Base-by-base conservation (phyloP, 73 alveolate genomes). In the Paramecium octaurelia region DNA sequence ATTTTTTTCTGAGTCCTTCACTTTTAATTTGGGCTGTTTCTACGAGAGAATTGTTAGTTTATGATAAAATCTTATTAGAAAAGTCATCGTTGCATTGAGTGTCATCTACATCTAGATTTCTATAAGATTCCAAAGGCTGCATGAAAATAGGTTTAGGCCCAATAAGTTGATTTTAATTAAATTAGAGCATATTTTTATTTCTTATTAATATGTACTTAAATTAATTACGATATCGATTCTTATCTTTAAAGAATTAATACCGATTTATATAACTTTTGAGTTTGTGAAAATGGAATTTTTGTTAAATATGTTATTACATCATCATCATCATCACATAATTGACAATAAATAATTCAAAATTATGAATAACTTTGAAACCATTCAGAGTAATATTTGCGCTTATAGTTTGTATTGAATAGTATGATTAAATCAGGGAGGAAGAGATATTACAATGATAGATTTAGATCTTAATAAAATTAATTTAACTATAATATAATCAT, bases 41-140 rank as follows among this genome's bases (percentile, higher is more conserved):
- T 64, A 20, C 1, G 50, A 64, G 24, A 31, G 84, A 64, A 24
- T 64, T 64, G 12, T 8, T 64, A 34, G 84, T 64, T 64, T 64
- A 64, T 11, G 84, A 64, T 64, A 34, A 12, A 31, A 12, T 12
- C 29, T 64, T 64, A 31, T 27, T 64, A 6, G 84, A 12, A 64
- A 64, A 64, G 48, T 64, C 84, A 27, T 64, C 84, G 12, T 50
- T 64, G 5, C 84, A 64, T 34, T 64, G 27, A 12, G 84, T 21
- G 5, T 64, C 50, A 24, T 64, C 84, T 11, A 64, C 84, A 64
- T 64, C 84, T 9, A 64, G 24, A 64, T 64, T 64, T 50, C 35
- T 24, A 34, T 64, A 64, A 64, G 48, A 64, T 64, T 64, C 84
- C 48, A 64, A 34, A 27, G 84, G 84, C 84, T 64, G 50, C 84